Percentiles rank a stretch among this genome's conserved stretches.
Conservation (phyloP, 164 flowering plant genomes). For the Kingdonia uniflora region DNA sequence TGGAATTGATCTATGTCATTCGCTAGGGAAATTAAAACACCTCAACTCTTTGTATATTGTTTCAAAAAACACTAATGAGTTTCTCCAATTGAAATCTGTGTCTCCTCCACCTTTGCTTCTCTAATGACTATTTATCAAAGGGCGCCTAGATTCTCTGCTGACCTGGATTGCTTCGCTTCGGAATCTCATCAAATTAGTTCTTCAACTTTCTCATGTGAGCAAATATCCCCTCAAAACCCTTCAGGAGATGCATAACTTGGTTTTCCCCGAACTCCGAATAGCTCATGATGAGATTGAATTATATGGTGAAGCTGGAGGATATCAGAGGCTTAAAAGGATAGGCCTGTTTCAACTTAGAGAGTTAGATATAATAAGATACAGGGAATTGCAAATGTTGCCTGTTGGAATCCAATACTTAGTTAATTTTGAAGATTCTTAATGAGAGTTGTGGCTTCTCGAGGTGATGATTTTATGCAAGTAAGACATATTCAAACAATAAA, state of each 20-base stretch:
- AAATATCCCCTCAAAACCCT: constrained; percentile 20
- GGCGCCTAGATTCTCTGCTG: constrained; percentile 15
- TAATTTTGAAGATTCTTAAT: not conserved
- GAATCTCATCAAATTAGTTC: constrained; percentile 8
- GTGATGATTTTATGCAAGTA: too few relatives aligned
- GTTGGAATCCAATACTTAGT: not conserved
- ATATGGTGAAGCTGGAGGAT: constrained; percentile 13
- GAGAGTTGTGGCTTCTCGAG: too few relatives aligned
- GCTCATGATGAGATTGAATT: constrained; percentile 19
- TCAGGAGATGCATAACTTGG: constrained; percentile 21
- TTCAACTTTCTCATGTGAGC: constrained; percentile 11
- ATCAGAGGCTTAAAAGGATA: constrained; percentile 16
- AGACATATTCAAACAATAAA: too few relatives aligned
- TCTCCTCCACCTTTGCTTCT: constrained; percentile 17
- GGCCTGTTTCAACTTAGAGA: constrained; percentile 12
- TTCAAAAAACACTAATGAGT: constrained; percentile 8
- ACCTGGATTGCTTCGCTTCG: constrained; percentile 13
- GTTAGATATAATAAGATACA: constrained; percentile 10
- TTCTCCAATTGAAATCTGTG: constrained; percentile 13
- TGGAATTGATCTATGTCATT: constrained; percentile 13
- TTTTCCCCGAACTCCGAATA: constrained; percentile 8
- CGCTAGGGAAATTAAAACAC: constrained; percentile 12
- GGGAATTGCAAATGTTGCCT: not conserved
- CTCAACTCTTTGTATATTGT: constrained; percentile 10
- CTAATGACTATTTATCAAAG: constrained; percentile 13